Evolutionary conservation across 306 rosid genomes (phyloP).

Genomic region (Arachis hypogaea): DNA sequence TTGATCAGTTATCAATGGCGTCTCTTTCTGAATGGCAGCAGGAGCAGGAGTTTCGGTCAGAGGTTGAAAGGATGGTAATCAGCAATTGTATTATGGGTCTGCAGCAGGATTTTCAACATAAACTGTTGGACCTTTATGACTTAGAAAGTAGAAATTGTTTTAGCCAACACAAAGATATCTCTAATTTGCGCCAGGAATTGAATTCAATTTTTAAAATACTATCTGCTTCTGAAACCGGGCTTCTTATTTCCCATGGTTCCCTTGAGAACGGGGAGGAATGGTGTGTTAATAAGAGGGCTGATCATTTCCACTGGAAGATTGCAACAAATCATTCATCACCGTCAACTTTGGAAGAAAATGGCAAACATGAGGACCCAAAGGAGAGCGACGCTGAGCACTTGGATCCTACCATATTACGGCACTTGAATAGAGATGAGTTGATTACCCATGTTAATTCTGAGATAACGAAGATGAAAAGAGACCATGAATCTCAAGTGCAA

Average conservation of each 20-base stretch:
- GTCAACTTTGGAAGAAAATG: constrained; percentile 63
- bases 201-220: constrained; percentile 60
- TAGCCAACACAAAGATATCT: constrained; percentile 60
- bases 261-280: constrained; percentile 62
- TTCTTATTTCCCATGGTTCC: constrained; percentile 67
- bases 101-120: constrained; percentile 61
- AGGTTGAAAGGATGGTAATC: constrained; percentile 70
- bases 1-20: constrained; percentile 47
- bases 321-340: constrained; percentile 43
- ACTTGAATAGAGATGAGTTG: constrained; percentile 59
- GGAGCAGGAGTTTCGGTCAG: constrained; percentile 68
- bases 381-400: constrained; percentile 47
- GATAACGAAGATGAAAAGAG: constrained; percentile 78
- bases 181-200: constrained; percentile 69
- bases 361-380: constrained; percentile 59
- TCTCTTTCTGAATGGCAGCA: constrained; percentile 64
- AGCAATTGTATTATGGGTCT: constrained; percentile 54
- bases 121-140: constrained; percentile 45
- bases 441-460: constrained; percentile 46
- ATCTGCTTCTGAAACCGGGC: constrained; percentile 60
- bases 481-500: constrained; percentile 77
- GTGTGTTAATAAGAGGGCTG: constrained; percentile 56
- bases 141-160: constrained; percentile 48
- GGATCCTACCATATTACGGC: constrained; percentile 52
- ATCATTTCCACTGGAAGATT: constrained; percentile 50